A percentile compares a stretch with the other conserved stretches of the same genome.
Conservation (phyloP, 1,139 yeast species). For the Arxiozyma slooffiae region DNA sequence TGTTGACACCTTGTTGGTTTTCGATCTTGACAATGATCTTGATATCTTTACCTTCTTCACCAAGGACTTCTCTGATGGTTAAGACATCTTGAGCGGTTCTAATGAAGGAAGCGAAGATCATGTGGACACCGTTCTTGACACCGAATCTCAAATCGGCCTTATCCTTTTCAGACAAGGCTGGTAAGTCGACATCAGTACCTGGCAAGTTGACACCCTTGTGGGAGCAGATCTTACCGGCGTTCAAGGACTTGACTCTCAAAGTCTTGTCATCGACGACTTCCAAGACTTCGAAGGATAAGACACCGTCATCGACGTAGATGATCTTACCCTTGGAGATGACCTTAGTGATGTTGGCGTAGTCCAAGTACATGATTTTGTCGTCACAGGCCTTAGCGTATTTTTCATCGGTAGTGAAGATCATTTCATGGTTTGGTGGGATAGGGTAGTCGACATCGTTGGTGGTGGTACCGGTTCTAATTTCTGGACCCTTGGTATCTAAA, state of each 20-base stretch:
- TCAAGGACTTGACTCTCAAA: constrained; percentile 77
- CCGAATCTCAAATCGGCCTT: constrained; percentile 84
- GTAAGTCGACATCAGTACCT: constrained; percentile 96
- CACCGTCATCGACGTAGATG: constrained; percentile 96
- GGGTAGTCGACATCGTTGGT: constrained; percentile 68
- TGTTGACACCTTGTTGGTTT: constrained; percentile 99
- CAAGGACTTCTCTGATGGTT: constrained; percentile 86
- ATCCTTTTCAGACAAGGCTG: constrained; percentile 96
- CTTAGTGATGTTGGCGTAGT: constrained; percentile 92
- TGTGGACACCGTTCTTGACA: constrained; percentile 93
- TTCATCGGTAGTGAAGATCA: constrained; percentile 88
- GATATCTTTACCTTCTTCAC: constrained; percentile 93
- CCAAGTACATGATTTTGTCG: constrained; percentile 76
- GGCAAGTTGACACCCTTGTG: constrained; percentile 99
- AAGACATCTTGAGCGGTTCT: constrained; percentile 85
- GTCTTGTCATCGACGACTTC: constrained; percentile 71
- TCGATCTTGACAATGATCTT: constrained; percentile 96
- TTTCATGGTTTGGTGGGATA: constrained; percentile 75
- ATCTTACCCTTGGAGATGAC: constrained; percentile 80
- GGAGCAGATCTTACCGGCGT: constrained; percentile 90
- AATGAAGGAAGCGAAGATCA: constrained; percentile 96
- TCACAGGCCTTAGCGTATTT: constrained; percentile 61
- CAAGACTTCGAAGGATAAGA: constrained; percentile 83
- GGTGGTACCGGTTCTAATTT: constrained; percentile 97
- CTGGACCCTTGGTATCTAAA: constrained; percentile 98